These are phyloP conservation scores for Suillus subalutaceus DNA, from an alignment of 768 basidiomycete genomes.

Conservation along the genomic window DNA sequence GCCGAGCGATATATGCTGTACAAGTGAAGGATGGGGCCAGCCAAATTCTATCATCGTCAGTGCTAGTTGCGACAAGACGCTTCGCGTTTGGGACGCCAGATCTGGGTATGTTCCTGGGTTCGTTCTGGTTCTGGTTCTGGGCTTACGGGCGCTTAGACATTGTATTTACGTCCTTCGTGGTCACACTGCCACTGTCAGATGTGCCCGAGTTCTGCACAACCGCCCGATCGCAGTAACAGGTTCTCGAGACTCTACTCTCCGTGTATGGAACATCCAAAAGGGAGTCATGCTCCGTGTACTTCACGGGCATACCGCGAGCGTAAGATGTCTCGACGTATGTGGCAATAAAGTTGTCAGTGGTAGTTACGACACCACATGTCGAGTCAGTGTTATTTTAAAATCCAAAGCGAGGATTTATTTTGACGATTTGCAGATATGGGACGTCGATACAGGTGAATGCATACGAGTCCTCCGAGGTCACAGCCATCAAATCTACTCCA, in stretches of 20 bases:
- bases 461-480: slow-evolving; percentile 82
- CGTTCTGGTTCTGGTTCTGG: background rate
- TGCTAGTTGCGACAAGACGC: slow-evolving; percentile 88
- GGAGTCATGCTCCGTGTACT: slow-evolving; percentile 70
- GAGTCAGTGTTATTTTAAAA: slow-evolving; percentile 49
- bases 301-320: slow-evolving; percentile 77
- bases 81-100: slow-evolving; percentile 91
- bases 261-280: slow-evolving; percentile 92
- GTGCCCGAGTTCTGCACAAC: slow-evolving; percentile 84
- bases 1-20: slow-evolving; percentile 58
- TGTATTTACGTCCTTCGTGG: slow-evolving; percentile 82
- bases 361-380: slow-evolving; percentile 88
- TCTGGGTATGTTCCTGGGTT: slow-evolving; percentile 61
- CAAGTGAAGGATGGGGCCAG: slow-evolving; percentile 90
- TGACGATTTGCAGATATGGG: slow-evolving; percentile 66
- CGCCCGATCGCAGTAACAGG: slow-evolving; percentile 90
- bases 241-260: slow-evolving; percentile 81
- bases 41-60: slow-evolving; percentile 81
- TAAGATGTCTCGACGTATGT: slow-evolving; percentile 86
- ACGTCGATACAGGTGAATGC: slow-evolving; percentile 88
- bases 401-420: background rate
- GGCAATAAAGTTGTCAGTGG: slow-evolving; percentile 87
- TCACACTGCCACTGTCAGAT: slow-evolving; percentile 90
- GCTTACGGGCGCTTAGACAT: slow-evolving; percentile 38
- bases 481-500: slow-evolving; percentile 86